Evolutionary conservation across 1,284 basidiomycete genomes (phyloP).

Genomic region (Naganishia cerealis): DNA sequence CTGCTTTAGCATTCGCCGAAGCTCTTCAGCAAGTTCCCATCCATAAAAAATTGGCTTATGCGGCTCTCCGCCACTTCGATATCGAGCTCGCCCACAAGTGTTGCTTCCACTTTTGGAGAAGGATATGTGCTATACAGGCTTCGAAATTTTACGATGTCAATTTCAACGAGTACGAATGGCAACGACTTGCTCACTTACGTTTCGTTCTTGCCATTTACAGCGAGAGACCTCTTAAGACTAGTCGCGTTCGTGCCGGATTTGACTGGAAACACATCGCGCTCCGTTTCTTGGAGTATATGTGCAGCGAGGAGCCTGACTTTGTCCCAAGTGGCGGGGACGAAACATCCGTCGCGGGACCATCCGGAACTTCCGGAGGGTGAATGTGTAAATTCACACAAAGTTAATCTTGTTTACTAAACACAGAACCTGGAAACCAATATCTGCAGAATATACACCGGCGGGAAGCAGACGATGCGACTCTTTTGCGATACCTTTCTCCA

Average conservation of each 20-base stretch:
- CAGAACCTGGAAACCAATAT: not conserved
- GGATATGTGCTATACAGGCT: not conserved
- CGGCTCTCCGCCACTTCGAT: not conserved
- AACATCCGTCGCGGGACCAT: not conserved
- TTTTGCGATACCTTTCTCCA: no score
- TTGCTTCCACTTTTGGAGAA: slow-evolving; percentile 2
- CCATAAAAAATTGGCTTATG: not conserved
- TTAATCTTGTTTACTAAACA: no score
- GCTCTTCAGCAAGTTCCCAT: slow-evolving; percentile 3
- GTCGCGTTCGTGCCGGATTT: not conserved
- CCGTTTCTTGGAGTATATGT: not conserved
- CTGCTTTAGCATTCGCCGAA: not conserved
- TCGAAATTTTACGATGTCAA: not conserved
- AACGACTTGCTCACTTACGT: not conserved
- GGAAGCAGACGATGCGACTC: no score
- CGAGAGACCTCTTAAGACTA: not conserved
- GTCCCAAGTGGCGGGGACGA: not conserved
- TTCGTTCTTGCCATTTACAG: not conserved
- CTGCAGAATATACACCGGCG: not conserved
- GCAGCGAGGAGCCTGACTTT: not conserved
- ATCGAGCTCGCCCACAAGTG: not conserved
- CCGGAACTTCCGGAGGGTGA: not conserved
- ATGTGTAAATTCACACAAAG: no score
- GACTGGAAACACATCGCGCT: not conserved
- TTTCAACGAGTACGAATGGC: slow-evolving; percentile 1